phyloP scores from a whole-genome alignment of 1,284 basidiomycete species.

The Cyathus olla region DNA sequence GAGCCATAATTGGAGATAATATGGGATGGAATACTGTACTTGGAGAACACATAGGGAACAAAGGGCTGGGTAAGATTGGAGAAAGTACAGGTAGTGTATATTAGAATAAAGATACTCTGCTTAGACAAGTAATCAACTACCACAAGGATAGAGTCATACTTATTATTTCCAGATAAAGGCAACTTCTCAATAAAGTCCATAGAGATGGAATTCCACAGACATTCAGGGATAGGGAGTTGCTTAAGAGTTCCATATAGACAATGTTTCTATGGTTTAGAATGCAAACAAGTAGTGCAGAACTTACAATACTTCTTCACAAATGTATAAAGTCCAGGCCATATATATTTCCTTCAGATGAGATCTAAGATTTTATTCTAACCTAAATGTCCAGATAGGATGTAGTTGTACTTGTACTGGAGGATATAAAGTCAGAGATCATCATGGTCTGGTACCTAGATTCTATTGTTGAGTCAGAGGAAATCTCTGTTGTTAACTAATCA shows the following conservation, averaged over 20 bases:
- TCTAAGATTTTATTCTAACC: not conserved
- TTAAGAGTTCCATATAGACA: constrained; percentile 6
- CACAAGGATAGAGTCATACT: constrained; percentile 7
- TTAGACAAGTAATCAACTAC: constrained; percentile 5
- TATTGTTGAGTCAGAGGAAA: not conserved
- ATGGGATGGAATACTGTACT: constrained; percentile 13
- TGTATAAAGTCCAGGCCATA: not conserved
- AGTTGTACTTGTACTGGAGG: not conserved
- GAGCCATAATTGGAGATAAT: constrained; percentile 14
- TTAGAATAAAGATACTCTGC: constrained; percentile 7
- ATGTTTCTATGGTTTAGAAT: constrained; percentile 3
- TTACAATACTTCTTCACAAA: constrained; percentile 2
- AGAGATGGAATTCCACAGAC: constrained; percentile 8
- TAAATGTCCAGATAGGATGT: not conserved
- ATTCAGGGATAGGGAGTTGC: not conserved
- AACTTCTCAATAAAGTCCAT: constrained; percentile 10
- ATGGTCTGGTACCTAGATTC: constrained; percentile 1
- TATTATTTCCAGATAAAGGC: not conserved
- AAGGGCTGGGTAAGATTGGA: constrained; percentile 8
- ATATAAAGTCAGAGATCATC: not conserved
- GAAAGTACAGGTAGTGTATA: constrained; percentile 2
- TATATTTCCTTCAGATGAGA: not conserved
- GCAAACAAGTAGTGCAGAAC: not conserved
- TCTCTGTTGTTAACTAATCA: not conserved
- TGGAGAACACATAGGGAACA: constrained; percentile 17